Evolutionary conservation across 306 rosid species (phyloP).

Genomic region (Gastrolobium villosum): DNA sequence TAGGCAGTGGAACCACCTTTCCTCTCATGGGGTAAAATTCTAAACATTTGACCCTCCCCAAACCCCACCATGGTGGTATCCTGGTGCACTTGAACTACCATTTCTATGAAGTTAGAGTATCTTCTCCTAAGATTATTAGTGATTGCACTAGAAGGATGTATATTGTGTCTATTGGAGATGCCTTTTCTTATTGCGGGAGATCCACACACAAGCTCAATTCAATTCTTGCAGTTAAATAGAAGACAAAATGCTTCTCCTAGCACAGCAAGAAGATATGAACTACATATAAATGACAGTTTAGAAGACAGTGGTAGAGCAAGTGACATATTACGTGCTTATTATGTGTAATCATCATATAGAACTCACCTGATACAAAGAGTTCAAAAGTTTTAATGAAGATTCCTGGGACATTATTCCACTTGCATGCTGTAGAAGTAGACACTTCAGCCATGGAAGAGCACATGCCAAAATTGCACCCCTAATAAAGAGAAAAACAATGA

Average conservation of each 20-base stretch:
- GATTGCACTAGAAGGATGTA: no score
- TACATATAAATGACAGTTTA: slow-evolving; percentile 4
- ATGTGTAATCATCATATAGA: slow-evolving; percentile 13
- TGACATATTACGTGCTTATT: slow-evolving; percentile 22
- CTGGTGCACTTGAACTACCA: no score
- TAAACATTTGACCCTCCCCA: no score
- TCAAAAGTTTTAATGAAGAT: slow-evolving; percentile 74
- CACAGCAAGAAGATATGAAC: slow-evolving; percentile 10
- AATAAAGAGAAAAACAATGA: not conserved
- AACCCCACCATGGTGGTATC: no score
- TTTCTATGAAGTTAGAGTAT: no score
- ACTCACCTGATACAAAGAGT: slow-evolving; percentile 84
- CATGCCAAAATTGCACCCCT: slow-evolving; percentile 87
- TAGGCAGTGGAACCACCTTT: no score
- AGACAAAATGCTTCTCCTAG: not conserved
- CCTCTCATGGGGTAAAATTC: no score
- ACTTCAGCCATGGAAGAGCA: slow-evolving; percentile 81
- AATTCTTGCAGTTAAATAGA: not conserved
- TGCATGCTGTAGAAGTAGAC: slow-evolving; percentile 79
- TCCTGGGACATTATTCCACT: slow-evolving; percentile 82
- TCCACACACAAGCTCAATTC: not conserved
- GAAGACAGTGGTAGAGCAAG: slow-evolving; percentile 3
- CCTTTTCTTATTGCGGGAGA: not conserved
- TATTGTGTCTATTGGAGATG: no score
- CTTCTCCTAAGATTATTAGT: no score